Base-by-base conservation (phyloP, 768 basidiomycete species). In the Termitomyces sp. region DNA sequence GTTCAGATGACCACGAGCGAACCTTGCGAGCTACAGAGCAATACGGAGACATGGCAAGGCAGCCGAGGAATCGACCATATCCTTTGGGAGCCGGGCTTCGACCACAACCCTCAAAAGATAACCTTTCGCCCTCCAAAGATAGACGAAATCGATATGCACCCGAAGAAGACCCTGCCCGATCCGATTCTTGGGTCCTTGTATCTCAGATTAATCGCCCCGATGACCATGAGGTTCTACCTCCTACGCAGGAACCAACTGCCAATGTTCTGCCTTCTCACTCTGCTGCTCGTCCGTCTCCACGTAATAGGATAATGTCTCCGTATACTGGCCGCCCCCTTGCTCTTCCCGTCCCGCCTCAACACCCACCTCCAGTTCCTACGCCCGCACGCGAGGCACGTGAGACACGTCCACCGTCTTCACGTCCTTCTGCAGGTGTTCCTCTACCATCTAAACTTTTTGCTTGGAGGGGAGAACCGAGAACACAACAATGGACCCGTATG, bases 1-100 rank as follows among this genome's bases (percentile, higher is more conserved):
- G 75, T 26, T 82, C 83, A 2, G 82, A 84, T 66, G 79, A 84
- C 43, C 72, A 78, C 28, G 81, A 83, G 55, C 67, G 68, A 42
- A 63, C 68, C 15, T 61, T 74, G 44, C 75, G 70, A 54, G 62
- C 68, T 22, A 63, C 71, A n/a, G 78, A 82, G 59, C 66, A 68
- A 24, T 44, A 65, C 42, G 74, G 76, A 14, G 61, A 56, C 30
- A 57, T 64, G 12, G 57, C 59, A 34, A 68, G 64, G 57, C 73
- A 69, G 46, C 68, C 66, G 61, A 66, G 69, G 51, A 59, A 52
- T 48, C 70, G 67, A 21, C 66, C 70, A 15, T 63, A 59, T 28
- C 61, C 66, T 15, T 22, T 66, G 45, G 66, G 66, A 50, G 56
- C 51, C 32, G 65, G 67, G 58, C 60, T 66, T 41, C 69, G 62